Base-by-base conservation (phyloP, 441 rosid species). In the Euphorbia corollata region DNA sequence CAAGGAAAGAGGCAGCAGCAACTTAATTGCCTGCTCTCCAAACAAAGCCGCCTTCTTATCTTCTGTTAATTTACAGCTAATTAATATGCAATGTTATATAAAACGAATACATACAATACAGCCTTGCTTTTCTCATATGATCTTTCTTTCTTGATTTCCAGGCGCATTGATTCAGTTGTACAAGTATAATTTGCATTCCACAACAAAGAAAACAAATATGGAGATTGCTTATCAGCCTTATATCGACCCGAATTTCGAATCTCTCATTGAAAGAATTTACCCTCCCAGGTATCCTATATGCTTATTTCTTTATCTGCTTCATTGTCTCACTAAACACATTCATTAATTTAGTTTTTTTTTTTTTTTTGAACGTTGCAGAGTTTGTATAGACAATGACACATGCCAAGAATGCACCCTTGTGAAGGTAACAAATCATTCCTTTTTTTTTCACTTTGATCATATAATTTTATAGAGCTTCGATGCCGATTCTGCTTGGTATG, bases 321-420 rank as follows among this genome's bases (percentile, higher is more conserved):
- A 1, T 27, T 27, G 32, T 36, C 7, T 36, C 41, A 2, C 9
- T 36, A 36, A 36, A 36, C 41, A 36, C 8, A 36, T 36, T 6
- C 41, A 6, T 36, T 6, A 5, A n/a, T 50, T 50, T 16, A 50
- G 7, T 4, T 50, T 50, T 50, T 10, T 4, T 50, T 50, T 50
- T 10, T 11, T 11, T 73, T 69, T 76, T 19, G 64, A 38, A 61
- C 54, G 32, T 38, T 79, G 62, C 81, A 91, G 95, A 79, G 95
- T 93, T 77, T 87, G 93, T 65, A 80, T 89, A 50, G 97, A 93
- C 74, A 93, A 91, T 61, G 91, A 93, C 20, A 9, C 91, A 48
- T 85, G 67, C 80, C 82, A 68, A 56, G 82, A 85, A 70, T 85
- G 97, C 79, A 90, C 98, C 58, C 89, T 93, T 59, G 87, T 90